Conservation (phyloP, 805 yeast genomes). For the Zygoascus bituminiphila region DNA sequence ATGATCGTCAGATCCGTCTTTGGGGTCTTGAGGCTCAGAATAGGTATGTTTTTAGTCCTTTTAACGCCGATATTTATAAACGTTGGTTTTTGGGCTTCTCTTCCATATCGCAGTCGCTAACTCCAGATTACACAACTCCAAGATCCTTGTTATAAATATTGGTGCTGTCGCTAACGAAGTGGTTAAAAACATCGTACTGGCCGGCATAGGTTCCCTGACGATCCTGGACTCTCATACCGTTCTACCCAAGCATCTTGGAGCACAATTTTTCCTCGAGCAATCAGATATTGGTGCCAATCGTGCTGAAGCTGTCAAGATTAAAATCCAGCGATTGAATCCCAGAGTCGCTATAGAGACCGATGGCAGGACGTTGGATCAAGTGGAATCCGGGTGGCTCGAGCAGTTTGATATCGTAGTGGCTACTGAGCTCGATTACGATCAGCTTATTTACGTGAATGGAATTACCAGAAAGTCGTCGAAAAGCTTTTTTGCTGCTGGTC, state of each 20-base stretch:
- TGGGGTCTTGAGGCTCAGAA: slow-evolving; percentile 96
- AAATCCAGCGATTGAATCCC: slow-evolving; percentile 69
- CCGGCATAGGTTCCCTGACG: slow-evolving; percentile 78
- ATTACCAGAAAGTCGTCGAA: slow-evolving; percentile 47
- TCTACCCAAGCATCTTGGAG: slow-evolving; percentile 53
- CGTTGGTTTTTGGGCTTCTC: too few relatives aligned
- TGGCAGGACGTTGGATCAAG: slow-evolving; percentile 24
- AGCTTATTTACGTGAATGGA: slow-evolving; percentile 36
- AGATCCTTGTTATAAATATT: slow-evolving; percentile 58
- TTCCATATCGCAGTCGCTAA: neutral
- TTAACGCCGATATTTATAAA: neutral
- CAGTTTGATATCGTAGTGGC: slow-evolving; percentile 66
- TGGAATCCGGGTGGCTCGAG: slow-evolving; percentile 34
- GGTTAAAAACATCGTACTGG: slow-evolving; percentile 74
- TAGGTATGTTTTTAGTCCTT: slow-evolving; percentile 17
- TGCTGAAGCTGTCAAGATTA: slow-evolving; percentile 43
- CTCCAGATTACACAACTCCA: slow-evolving; percentile 56
- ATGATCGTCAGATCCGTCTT: slow-evolving; percentile 87
- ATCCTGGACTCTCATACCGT: slow-evolving; percentile 53
- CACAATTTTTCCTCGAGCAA: slow-evolving; percentile 64
- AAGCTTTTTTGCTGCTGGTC: slow-evolving; percentile 60
- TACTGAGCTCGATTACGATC: slow-evolving; percentile 45
- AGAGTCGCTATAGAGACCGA: slow-evolving; percentile 54
- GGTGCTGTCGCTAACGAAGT: slow-evolving; percentile 78
- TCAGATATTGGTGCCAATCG: slow-evolving; percentile 48